Evolutionary conservation across 2,329 filamentous ascomycete genomes (phyloP).

Genomic region (Aureobasidium sp.): DNA sequence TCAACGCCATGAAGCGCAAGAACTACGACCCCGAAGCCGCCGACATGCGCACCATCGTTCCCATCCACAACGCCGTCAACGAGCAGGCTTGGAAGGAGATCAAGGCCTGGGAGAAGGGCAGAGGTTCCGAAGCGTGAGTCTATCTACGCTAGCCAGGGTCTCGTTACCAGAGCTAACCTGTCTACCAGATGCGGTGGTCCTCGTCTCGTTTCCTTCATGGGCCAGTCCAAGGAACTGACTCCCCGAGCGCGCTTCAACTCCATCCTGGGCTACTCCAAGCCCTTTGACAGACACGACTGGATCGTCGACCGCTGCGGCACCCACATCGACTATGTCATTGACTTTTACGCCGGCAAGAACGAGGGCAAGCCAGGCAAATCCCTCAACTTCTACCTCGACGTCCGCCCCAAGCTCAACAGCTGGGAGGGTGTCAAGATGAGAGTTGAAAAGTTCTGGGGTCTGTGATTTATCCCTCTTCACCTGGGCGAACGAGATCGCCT

Average conservation of each 20-base stretch:
- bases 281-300: slow-evolving; percentile 97
- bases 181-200: slow-evolving; percentile 59
- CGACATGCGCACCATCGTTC: slow-evolving; percentile 88
- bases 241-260: slow-evolving; percentile 78
- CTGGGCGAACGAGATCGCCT: slow-evolving; percentile 7
- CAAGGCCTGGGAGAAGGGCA: slow-evolving; percentile 70
- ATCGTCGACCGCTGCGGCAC: slow-evolving; percentile 84
- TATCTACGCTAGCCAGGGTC: not conserved
- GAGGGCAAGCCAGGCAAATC: slow-evolving; percentile 34
- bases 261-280: slow-evolving; percentile 75
- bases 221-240: slow-evolving; percentile 55
- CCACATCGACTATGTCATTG: slow-evolving; percentile 88
- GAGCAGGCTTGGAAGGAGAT: slow-evolving; percentile 94
- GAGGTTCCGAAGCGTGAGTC: slow-evolving; percentile 48
- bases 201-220: slow-evolving; percentile 73
- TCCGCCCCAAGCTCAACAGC: slow-evolving; percentile 55
- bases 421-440: slow-evolving; percentile 54
- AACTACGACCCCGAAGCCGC: slow-evolving; percentile 59
- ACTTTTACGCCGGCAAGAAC: slow-evolving; percentile 78
- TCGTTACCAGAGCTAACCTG: slow-evolving; percentile 7
- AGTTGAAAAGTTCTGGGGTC: slow-evolving; percentile 25
- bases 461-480: slow-evolving; percentile 12
- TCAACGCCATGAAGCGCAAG: slow-evolving; percentile 92
- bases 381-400: slow-evolving; percentile 56
- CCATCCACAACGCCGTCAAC: slow-evolving; percentile 97